Evolutionary conservation across 371 early-diverging fungal genomes (phyloP), one percentile per base, ranked within the genome.

Genomic region (Mortierella sp.): DNA sequence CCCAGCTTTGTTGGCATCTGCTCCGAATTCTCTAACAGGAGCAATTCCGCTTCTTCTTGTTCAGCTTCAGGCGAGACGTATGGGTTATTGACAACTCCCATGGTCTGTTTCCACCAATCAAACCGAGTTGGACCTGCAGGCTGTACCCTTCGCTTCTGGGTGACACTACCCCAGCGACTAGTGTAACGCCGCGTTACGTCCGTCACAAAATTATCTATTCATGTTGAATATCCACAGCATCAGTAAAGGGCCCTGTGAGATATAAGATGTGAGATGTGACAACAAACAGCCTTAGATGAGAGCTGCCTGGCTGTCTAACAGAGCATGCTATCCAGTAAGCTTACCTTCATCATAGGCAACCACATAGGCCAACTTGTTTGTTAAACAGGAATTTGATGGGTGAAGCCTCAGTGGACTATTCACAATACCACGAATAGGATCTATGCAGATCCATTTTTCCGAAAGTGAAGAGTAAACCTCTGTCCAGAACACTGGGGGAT

Each of bases 1-100:
- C 84, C 83, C 6, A 95, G 80, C 6, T 88, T 88, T 1, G 86
- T 91, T 1, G 97, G 97, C 91, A 97, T 95, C n/a, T 82, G 70
- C 62, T 94, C 93, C 12, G 80, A 80, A 5, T 79, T 58, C 25
- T 86, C 81, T 6, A 70, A 58, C 5, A 72, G 61, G 25, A 83
- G 83, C 60, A 93, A 55, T 19, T 89, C 86, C 0, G 69, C 75
- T 25, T 86, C 82, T 59, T 94, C 94, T 3, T 70, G 46, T 5
- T 81, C 77, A 51, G 87, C 88, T 37, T 74, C 74, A 37, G 70
- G 28, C 2, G 70, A 70, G 4, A 64, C 60, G 28, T 64, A 47
- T 4, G 77, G 74, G 37, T 77, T 75, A 15, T 53, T 45, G 19
- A 76, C 62, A 7, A 82, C 63, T 60, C 75, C 71, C 37, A 89